A percentile compares a stretch with the other conserved stretches of the same genome.
Conservation (phyloP, 1,284 basidiomycete species). For the Cryptococcus jaspeensis region DNA sequence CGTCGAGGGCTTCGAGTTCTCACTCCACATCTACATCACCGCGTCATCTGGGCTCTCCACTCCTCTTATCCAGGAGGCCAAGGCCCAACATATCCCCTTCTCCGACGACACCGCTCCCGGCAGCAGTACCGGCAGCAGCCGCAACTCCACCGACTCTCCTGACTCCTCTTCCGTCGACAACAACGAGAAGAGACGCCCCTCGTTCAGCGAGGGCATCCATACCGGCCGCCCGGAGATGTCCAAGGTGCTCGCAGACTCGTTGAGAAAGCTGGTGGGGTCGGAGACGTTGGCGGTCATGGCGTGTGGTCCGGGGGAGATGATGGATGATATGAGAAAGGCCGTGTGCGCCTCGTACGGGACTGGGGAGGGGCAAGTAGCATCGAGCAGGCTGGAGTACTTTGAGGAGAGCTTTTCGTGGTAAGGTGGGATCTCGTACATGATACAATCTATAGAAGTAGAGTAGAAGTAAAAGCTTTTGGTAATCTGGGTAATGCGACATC, state of each 20-base stretch:
- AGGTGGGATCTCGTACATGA: neutral
- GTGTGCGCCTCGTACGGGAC: constrained; percentile 22
- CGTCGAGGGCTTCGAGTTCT: constrained; percentile 9
- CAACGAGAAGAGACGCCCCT: neutral
- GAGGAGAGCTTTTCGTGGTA: constrained; percentile 37
- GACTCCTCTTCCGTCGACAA: neutral
- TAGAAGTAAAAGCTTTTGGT: too few species aligned
- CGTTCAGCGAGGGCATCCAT: neutral
- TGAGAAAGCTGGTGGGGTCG: constrained; percentile 8
- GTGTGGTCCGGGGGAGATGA: constrained; percentile 37
- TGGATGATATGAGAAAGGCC: constrained; percentile 30
- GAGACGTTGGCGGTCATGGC: constrained; percentile 29
- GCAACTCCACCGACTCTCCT: neutral
- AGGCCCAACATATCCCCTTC: neutral
- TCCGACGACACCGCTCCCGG: neutral
- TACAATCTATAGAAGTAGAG: too few species aligned
- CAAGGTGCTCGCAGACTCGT: constrained; percentile 9
- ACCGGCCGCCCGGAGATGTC: constrained; percentile 26
- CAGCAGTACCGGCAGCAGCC: neutral
- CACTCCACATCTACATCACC: constrained; percentile 15
- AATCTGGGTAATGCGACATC: too few species aligned
- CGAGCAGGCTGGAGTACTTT: constrained; percentile 28
- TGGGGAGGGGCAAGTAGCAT: constrained; percentile 13
- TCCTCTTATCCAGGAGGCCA: neutral
- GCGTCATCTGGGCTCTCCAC: neutral